phyloP scores from a whole-genome alignment of 805 yeast species.

The Ogataea populi-albae region DNA sequence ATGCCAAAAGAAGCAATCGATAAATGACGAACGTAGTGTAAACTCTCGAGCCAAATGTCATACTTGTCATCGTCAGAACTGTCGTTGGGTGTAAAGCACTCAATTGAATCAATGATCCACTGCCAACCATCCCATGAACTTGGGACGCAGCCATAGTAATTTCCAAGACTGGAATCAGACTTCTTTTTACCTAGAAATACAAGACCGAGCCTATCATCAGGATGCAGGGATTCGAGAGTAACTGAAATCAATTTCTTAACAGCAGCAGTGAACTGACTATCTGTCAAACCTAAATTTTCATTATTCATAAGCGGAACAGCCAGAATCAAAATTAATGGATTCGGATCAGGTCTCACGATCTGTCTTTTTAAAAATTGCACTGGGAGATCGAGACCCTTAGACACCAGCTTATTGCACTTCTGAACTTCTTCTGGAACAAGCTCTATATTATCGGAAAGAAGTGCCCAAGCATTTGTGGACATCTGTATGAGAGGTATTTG shows the following conservation, averaged over 20 bases:
- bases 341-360: slow-evolving; percentile 38
- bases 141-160: slow-evolving; percentile 31
- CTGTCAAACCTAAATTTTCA: slow-evolving; percentile 18
- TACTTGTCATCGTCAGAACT: slow-evolving; percentile 10
- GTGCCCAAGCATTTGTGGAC: slow-evolving; percentile 49
- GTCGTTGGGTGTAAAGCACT: slow-evolving; percentile 17
- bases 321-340: slow-evolving; percentile 24
- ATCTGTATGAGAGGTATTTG: slow-evolving; percentile 41
- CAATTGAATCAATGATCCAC: slow-evolving; percentile 19
- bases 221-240: slow-evolving; percentile 13
- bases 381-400: slow-evolving; percentile 43
- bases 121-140: slow-evolving; percentile 32
- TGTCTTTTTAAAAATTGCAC: slow-evolving; percentile 36
- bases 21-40: slow-evolving; percentile 21
- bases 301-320: slow-evolving; percentile 25
- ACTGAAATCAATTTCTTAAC: slow-evolving; percentile 13
- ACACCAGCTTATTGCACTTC: slow-evolving; percentile 35
- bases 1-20: slow-evolving; percentile 20
- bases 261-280: slow-evolving; percentile 19
- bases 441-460: slow-evolving; percentile 32
- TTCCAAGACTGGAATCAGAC: slow-evolving; percentile 20
- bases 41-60: slow-evolving; percentile 24
- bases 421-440: slow-evolving; percentile 40
- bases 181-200: slow-evolving; percentile 26
- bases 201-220: slow-evolving; percentile 28